A percentile compares a stretch with the other conserved stretches of the same genome.
Conservation (phyloP, 1,284 basidiomycete species). For the Testicularia cyperi region DNA sequence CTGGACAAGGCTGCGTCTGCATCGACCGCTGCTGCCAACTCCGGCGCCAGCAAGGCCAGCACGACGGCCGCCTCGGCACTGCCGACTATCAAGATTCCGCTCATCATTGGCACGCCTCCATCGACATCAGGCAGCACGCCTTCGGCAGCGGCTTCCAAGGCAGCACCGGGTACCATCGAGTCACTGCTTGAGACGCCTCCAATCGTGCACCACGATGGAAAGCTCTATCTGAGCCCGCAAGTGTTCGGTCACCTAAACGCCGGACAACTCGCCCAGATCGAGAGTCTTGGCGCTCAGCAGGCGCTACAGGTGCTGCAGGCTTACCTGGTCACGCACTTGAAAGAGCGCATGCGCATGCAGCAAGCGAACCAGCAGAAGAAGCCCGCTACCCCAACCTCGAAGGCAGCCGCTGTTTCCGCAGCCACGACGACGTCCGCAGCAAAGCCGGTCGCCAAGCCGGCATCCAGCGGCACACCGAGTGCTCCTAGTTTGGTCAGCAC, state of each 20-base stretch:
- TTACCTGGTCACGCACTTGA: slow-evolving; percentile 80
- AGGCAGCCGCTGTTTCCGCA: slow-evolving; percentile 1
- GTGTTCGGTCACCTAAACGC: slow-evolving; percentile 78
- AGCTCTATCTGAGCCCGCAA: slow-evolving; percentile 77
- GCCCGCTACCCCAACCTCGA: slow-evolving; percentile 6
- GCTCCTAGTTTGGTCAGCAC: too few relatives aligned
- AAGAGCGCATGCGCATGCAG: slow-evolving; percentile 70
- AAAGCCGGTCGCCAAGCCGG: background rate
- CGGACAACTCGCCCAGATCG: slow-evolving; percentile 74
- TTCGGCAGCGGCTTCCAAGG: slow-evolving; percentile 46
- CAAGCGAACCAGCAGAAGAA: slow-evolving; percentile 40
- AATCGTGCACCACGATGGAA: slow-evolving; percentile 81
- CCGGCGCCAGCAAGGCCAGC: background rate
- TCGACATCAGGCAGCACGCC: slow-evolving; percentile 62
- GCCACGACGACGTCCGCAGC: background rate
- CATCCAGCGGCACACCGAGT: too few relatives aligned
- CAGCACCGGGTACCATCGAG: slow-evolving; percentile 53
- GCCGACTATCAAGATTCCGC: slow-evolving; percentile 63
- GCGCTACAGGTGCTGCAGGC: slow-evolving; percentile 78
- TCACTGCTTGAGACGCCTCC: slow-evolving; percentile 65
- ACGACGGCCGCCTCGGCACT: slow-evolving; percentile 9
- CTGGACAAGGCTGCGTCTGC: background rate
- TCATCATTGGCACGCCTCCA: slow-evolving; percentile 68
- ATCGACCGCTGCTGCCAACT: slow-evolving; percentile 2
- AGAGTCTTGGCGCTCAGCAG: slow-evolving; percentile 77